Base-by-base conservation (phyloP, 2,329 filamentous ascomycete genomes). In the Calonectria multiphialidica region DNA sequence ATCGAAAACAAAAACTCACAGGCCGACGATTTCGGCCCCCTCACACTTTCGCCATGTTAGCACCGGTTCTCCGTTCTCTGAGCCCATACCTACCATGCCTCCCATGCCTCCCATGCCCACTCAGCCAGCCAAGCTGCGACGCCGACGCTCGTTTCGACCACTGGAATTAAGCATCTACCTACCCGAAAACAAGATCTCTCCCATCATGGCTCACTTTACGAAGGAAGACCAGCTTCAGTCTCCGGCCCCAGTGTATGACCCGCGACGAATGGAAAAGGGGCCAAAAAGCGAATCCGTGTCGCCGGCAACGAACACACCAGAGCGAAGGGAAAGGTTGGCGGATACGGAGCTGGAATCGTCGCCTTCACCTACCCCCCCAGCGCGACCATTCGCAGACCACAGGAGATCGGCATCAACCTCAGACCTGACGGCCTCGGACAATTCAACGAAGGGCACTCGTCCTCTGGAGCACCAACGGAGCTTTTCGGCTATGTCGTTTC, bases 21-120 rank as follows among this genome's bases (percentile, higher is more conserved):
- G 88, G 81, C 88, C 88, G 80, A 84, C 85, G 72, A 92, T 93
- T 77, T 91, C 90, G 50, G 85, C 85, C 23, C 91, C 91, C 4
- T 87, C 87, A 55, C 85, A 92, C 80, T 93, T 93, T 77, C 88
- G 88, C 55, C 91, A 92, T 82, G 75, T 92, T 61, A 83, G 88
- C 67, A 88, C 87, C 23, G 85, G 84, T 59, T 83, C 86, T n/a
- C 84, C 84, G 18, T 59, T 59, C 21, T 59, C 53, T 8, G 53
- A 59, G 21, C 53, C 33, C 8, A 59, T 59, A 10, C 53, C 53
- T 28, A 59, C 53, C 9, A 59, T 59, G 53, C 53, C 76, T 12
- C 77, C 76, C 25, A 74, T 73, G n/a, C 71, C 72, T 23, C 72
- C 77, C 33, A 70, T 80, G 28, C 76, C 75, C 30, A 23, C 44